phyloP scores from a whole-genome alignment of 73 alveolate genomes.

The Paramecium bursaria region DNA sequence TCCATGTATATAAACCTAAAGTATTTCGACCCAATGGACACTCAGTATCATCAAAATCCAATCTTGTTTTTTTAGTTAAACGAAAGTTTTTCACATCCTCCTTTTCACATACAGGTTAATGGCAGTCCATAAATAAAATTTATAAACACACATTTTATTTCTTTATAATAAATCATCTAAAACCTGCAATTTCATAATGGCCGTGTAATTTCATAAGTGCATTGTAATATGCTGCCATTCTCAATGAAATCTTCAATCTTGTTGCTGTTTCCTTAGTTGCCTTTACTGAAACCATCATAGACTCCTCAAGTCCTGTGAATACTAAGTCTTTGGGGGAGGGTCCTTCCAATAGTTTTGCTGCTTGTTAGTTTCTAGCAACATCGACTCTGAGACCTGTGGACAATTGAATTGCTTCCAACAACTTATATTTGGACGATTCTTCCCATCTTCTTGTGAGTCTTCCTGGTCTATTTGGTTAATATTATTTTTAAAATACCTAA shows the following conservation, averaged over 20 bases:
- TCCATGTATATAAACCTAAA: slow-evolving; percentile 65
- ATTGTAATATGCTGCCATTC: slow-evolving; percentile 84
- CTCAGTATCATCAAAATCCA: too few relatives aligned
- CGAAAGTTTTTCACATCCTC: too few relatives aligned
- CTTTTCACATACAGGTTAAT: too few relatives aligned
- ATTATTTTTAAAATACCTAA: slow-evolving; percentile 8
- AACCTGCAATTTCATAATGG: slow-evolving; percentile 70
- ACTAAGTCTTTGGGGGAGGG: slow-evolving; percentile 79
- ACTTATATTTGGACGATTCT: slow-evolving; percentile 73
- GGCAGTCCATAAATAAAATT: too few relatives aligned
- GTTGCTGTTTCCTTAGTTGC: slow-evolving; percentile 70
- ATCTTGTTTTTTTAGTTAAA: too few relatives aligned
- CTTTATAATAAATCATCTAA: too few relatives aligned
- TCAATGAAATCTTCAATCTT: slow-evolving; percentile 69
- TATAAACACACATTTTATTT: too few relatives aligned
- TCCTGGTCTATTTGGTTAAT: slow-evolving; percentile 72
- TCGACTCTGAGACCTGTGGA: slow-evolving; percentile 66
- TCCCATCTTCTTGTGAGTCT: slow-evolving; percentile 87
- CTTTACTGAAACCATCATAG: slow-evolving; percentile 82
- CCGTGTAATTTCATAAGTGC: slow-evolving; percentile 62
- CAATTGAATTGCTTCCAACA: slow-evolving; percentile 64
- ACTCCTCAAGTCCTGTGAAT: slow-evolving; percentile 89
- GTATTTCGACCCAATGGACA: slow-evolving; percentile 43
- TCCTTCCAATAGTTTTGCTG: slow-evolving; percentile 66
- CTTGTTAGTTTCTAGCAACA: slow-evolving; percentile 64